phyloP scores from a whole-genome alignment of 768 basidiomycete genomes.

The Royoungia palumana region DNA sequence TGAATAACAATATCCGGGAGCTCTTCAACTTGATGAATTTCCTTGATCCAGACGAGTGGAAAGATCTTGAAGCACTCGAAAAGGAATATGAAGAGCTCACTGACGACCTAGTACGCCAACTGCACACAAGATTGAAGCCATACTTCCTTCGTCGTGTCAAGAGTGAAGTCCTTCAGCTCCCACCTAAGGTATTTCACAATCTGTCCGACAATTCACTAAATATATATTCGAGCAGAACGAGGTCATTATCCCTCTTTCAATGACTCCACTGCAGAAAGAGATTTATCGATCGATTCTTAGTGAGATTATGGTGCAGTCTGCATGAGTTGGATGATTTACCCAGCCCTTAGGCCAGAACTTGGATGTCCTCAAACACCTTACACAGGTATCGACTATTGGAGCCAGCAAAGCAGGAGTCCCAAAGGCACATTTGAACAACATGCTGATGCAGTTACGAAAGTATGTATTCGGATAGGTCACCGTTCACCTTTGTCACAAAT shows the following conservation, averaged over 20 bases:
- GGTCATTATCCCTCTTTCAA: slow-evolving; percentile 86
- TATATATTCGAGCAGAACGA: slow-evolving; percentile 56
- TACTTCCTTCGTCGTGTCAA: slow-evolving; percentile 95
- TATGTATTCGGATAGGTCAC: slow-evolving; percentile 33
- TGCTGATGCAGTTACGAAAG: slow-evolving; percentile 89
- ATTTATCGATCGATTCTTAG: slow-evolving; percentile 85
- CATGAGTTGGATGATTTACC: slow-evolving; percentile 10
- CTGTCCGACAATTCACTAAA: slow-evolving; percentile 2
- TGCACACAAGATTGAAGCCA: slow-evolving; percentile 76
- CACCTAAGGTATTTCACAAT: slow-evolving; percentile 67
- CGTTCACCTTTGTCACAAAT: slow-evolving; percentile 1
- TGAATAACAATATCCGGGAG: slow-evolving; percentile 97
- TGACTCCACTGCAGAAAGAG: slow-evolving; percentile 83
- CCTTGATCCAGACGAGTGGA: slow-evolving; percentile 75
- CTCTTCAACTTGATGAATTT: slow-evolving; percentile 98
- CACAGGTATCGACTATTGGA: slow-evolving; percentile 39
- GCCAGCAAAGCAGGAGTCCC: slow-evolving; percentile 28
- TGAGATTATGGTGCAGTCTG: slow-evolving; percentile 30
- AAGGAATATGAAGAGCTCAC: slow-evolving; percentile 73
- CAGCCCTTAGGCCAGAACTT: slow-evolving; percentile 63
- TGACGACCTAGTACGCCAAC: slow-evolving; percentile 73
- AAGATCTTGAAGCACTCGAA: slow-evolving; percentile 69
- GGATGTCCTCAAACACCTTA: slow-evolving; percentile 59
- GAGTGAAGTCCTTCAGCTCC: slow-evolving; percentile 88
- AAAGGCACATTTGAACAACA: slow-evolving; percentile 69